These are phyloP conservation scores for Paramecium biaurelia DNA, from an alignment of 73 alveolate genomes.

Conservation along the genomic window DNA sequence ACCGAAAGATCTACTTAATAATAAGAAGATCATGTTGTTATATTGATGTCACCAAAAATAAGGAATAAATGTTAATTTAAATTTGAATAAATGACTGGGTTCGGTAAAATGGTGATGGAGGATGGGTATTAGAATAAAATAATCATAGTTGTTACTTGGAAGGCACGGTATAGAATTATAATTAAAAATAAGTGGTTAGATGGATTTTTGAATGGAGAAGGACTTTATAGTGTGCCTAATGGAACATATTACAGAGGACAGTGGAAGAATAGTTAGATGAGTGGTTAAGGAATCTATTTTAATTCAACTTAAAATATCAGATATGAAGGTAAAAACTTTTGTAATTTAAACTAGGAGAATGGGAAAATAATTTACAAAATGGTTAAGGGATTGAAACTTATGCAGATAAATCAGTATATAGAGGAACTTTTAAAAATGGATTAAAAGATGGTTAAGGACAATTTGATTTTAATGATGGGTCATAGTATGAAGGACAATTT, in stretches of 20 bases:
- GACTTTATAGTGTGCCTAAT: background rate
- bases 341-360: background rate
- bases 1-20: background rate
- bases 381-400: background rate
- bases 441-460: background rate
- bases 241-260: background rate
- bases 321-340: background rate
- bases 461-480: background rate
- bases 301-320: background rate
- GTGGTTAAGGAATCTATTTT: background rate
- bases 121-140: constrained; percentile 13
- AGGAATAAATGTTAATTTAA: background rate
- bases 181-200: background rate
- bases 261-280: background rate
- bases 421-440: background rate
- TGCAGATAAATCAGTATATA: background rate
- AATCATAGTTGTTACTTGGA: constrained; percentile 1
- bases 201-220: constrained; percentile 7
- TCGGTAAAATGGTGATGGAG: background rate
- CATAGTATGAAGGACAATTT: background rate
- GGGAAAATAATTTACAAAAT: background rate
- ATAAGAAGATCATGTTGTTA: background rate
- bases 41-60: background rate
- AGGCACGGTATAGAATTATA: constrained; percentile 16
- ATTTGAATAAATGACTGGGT: background rate